phyloP scores from a whole-genome alignment of 1,284 basidiomycete genomes.

The Mycosarcoma mackinlayi region DNA sequence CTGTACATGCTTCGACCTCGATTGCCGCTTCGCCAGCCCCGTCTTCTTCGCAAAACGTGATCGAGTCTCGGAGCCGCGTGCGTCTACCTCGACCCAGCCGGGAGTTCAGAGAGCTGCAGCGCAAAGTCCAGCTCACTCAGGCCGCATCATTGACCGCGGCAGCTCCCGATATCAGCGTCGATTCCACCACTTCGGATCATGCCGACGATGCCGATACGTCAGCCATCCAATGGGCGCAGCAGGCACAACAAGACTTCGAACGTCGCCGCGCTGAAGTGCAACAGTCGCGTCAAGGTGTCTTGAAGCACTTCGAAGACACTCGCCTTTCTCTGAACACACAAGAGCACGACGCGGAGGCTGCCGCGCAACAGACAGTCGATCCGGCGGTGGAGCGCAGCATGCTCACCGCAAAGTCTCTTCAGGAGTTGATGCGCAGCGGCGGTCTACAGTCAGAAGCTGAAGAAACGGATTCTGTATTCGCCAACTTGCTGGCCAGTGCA shows the following conservation, averaged over 20 bases:
- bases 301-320: slow-evolving; percentile 14
- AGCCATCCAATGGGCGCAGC: slow-evolving; percentile 36
- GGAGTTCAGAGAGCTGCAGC: slow-evolving; percentile 41
- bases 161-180: slow-evolving; percentile 4
- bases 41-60: slow-evolving; percentile 9
- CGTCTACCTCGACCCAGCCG: slow-evolving; percentile 43
- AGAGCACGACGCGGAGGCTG: neutral
- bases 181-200: neutral
- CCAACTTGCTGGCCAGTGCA: slow-evolving; percentile 33
- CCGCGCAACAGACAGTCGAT: slow-evolving; percentile 3
- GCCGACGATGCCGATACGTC: slow-evolving; percentile 6
- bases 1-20: neutral
- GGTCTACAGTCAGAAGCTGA: slow-evolving; percentile 22
- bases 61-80: slow-evolving; percentile 17
- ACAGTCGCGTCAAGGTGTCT: slow-evolving; percentile 14
- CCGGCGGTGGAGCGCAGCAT: slow-evolving; percentile 42
- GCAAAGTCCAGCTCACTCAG: slow-evolving; percentile 11
- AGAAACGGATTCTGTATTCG: slow-evolving; percentile 13
- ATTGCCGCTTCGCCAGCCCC: slow-evolving; percentile 1
- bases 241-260: slow-evolving; percentile 47
- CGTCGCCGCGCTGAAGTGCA: slow-evolving; percentile 28
- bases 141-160: slow-evolving; percentile 2
- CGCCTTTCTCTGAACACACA: neutral
- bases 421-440: slow-evolving; percentile 43
- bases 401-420: slow-evolving; percentile 38